Conservation (phyloP, 129 eudicot genomes). For the Helianthus tuberosus region DNA sequence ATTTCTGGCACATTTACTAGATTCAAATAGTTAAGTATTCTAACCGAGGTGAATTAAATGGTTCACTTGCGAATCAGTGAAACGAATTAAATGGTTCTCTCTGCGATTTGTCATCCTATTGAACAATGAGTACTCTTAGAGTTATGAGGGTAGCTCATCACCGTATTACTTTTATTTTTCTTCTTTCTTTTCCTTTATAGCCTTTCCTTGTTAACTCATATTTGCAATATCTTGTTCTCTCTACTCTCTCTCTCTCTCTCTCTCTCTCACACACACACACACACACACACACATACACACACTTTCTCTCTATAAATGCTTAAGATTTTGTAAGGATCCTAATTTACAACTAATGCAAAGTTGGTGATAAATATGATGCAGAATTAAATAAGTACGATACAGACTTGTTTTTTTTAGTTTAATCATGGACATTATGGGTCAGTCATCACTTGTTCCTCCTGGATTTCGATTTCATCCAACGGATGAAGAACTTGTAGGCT, state of each 20-base stretch:
- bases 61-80: no score
- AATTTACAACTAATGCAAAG: constrained; percentile 21
- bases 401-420: background rate
- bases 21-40: no score
- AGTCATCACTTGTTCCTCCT: constrained; percentile 74
- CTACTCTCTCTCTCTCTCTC: constrained; percentile 20
- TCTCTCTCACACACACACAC: background rate
- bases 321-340: constrained; percentile 48
- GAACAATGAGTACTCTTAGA: no score
- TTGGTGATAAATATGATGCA: constrained; percentile 58
- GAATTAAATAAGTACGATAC: constrained; percentile 30
- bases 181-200: constrained; percentile 36
- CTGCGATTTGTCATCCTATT: no score
- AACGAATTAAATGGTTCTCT: no score
- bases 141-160: no score
- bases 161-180: background rate
- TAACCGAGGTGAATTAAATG: no score
- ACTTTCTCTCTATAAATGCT: background rate
- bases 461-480: constrained; percentile 91
- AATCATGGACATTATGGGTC: constrained; percentile 61
- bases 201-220: constrained; percentile 26
- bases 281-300: no score
- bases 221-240: constrained; percentile 16
- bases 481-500: constrained; percentile 81
- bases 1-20: no score